Evolutionary conservation across 495 filamentous ascomycete genomes (phyloP).

Genomic region (Aspergillus leporis): DNA sequence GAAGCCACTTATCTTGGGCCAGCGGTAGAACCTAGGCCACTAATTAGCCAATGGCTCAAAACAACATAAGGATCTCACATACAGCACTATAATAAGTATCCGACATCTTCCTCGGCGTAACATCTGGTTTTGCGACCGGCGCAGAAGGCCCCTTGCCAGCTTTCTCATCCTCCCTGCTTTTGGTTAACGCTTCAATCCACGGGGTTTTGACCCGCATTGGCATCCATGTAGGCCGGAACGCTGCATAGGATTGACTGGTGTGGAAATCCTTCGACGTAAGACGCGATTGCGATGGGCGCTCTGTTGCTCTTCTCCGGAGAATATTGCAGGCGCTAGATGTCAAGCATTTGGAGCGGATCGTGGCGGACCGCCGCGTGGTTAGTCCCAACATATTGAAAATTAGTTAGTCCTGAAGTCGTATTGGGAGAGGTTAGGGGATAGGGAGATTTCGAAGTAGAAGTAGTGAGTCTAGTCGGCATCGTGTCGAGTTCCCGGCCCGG

Average conservation of each 20-base stretch:
- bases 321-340: slow-evolving; percentile 4
- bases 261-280: slow-evolving; percentile 27
- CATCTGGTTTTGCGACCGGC: slow-evolving; percentile 44
- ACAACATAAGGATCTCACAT: slow-evolving; percentile 18
- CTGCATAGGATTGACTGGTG: slow-evolving; percentile 28
- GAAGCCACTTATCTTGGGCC: slow-evolving; percentile 68
- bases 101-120: slow-evolving; percentile 63
- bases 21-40: slow-evolving; percentile 59
- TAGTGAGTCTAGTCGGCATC: background rate
- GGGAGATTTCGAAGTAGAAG: background rate
- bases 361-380: slow-evolving; percentile 21
- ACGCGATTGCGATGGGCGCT: slow-evolving; percentile 1
- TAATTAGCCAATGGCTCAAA: slow-evolving; percentile 14
- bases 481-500: background rate
- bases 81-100: slow-evolving; percentile 66
- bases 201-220: slow-evolving; percentile 63
- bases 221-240: slow-evolving; percentile 41
- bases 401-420: background rate
- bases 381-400: slow-evolving; percentile 18
- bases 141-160: slow-evolving; percentile 27
- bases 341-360: slow-evolving; percentile 17
- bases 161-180: slow-evolving; percentile 47
- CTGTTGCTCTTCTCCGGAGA: slow-evolving; percentile 6
- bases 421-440: background rate
- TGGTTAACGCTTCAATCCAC: slow-evolving; percentile 67